phyloP scores from a whole-genome alignment of 805 yeast species.

The Brettanomyces nanus region DNA sequence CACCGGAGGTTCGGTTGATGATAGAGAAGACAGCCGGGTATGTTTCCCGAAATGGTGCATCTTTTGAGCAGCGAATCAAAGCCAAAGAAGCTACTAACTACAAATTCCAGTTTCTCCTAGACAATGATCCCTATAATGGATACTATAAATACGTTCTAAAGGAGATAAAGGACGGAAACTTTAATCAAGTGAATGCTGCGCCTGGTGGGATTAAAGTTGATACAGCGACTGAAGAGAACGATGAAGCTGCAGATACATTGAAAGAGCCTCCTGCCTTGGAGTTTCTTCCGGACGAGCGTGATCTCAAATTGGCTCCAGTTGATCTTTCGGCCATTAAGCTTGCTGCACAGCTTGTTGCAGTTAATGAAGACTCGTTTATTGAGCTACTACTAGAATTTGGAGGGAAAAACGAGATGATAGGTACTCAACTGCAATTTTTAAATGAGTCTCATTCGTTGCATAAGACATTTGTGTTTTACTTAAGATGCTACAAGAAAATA shows the following conservation, averaged over 20 bases:
- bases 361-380: conserved; percentile 44
- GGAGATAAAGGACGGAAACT: conserved; percentile 18
- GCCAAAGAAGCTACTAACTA: conserved; percentile 36
- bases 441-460: conserved; percentile 53
- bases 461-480: conserved; percentile 36
- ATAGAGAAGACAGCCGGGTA: conserved; percentile 69
- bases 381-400: conserved; percentile 24
- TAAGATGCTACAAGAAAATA: conserved; percentile 46
- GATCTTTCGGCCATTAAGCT: conserved; percentile 66
- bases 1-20: conserved; percentile 38
- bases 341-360: conserved; percentile 62
- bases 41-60: conserved; percentile 57
- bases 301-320: conserved; percentile 39
- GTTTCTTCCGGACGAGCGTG: conserved; percentile 23
- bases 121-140: conserved; percentile 43
- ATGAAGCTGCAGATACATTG: conserved; percentile 1
- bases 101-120: conserved; percentile 58
- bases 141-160: conserved; percentile 47
- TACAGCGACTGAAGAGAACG: conserved; percentile 2
- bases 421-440: conserved; percentile 63
- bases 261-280: conserved; percentile 12
- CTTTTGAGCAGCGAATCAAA: conserved; percentile 53
- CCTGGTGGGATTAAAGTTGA: background rate
- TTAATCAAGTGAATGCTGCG: background rate
- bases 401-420: conserved; percentile 25